A percentile compares a stretch with the other conserved stretches of the same genome.
These are phyloP conservation scores for Daedaleopsis sinensis DNA, from an alignment of 768 basidiomycete species.

Conservation along the genomic window DNA sequence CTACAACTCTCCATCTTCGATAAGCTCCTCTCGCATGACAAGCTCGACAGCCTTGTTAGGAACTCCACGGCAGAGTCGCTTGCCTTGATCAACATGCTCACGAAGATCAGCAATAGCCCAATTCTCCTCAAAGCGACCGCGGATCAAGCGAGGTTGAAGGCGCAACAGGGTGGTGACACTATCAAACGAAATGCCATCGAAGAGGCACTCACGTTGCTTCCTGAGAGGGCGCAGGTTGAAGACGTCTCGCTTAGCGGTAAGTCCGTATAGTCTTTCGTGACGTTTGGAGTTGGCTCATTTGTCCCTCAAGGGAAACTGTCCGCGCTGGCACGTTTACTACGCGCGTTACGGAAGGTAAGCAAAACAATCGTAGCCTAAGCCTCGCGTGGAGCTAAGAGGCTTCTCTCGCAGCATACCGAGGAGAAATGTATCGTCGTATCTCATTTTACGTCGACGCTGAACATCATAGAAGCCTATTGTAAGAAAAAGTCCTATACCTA, in stretches of 20 bases:
- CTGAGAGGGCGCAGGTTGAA: slow-evolving; percentile 58
- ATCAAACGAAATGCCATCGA: slow-evolving; percentile 52
- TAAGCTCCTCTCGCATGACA: slow-evolving; percentile 72
- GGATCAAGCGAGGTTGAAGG: slow-evolving; percentile 56
- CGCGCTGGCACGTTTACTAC: slow-evolving; percentile 66
- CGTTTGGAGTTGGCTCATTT: background rate
- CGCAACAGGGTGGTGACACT: slow-evolving; percentile 35
- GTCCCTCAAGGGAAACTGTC: slow-evolving; percentile 66
- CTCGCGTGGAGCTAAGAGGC: too few species aligned
- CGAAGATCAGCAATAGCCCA: slow-evolving; percentile 93
- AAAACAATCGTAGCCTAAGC: background rate
- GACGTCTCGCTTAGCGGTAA: slow-evolving; percentile 83
- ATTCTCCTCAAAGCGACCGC: slow-evolving; percentile 81
- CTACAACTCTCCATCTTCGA: slow-evolving; percentile 82
- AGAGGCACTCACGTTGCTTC: slow-evolving; percentile 66
- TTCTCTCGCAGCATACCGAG: slow-evolving; percentile 58
- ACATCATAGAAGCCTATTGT: slow-evolving; percentile 88
- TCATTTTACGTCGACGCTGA: slow-evolving; percentile 95
- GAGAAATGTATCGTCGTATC: slow-evolving; percentile 97
- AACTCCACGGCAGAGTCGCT: slow-evolving; percentile 78
- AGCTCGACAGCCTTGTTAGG: slow-evolving; percentile 67
- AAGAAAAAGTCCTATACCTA: slow-evolving; percentile 74
- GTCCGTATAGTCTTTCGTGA: slow-evolving; percentile 14
- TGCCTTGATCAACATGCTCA: slow-evolving; percentile 76
- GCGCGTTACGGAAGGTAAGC: slow-evolving; percentile 57